Conservation (phyloP, 768 basidiomycete species). For the Hypsizygus marmoreus region DNA sequence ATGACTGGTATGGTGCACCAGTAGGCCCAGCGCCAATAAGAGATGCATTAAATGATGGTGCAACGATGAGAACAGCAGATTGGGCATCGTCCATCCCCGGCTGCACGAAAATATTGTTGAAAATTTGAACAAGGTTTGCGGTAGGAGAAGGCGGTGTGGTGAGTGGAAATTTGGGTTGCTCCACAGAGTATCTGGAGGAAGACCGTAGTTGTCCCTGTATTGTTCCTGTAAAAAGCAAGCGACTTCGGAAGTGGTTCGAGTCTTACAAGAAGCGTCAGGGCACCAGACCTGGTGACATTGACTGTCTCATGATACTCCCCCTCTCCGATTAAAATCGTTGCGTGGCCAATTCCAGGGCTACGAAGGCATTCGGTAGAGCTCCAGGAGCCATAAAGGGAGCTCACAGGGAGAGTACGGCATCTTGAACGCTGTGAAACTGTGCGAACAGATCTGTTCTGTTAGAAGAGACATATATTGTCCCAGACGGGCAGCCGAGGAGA, state of each 20-base stretch:
- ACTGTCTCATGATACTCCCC: conserved; percentile 64
- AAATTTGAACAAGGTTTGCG: conserved; percentile 58
- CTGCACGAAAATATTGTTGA: conserved; percentile 46
- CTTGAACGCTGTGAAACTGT: conserved; percentile 51
- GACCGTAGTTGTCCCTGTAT: conserved; percentile 53
- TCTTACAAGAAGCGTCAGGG: conserved; percentile 57
- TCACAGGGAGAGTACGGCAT: conserved; percentile 58
- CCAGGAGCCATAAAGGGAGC: conserved; percentile 15
- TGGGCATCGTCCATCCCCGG: conserved; percentile 54
- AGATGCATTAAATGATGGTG: conserved; percentile 56
- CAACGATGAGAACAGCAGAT: conserved; percentile 59
- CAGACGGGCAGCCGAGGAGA: conserved; percentile 53
- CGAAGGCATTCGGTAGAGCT: neutral
- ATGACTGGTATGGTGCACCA: conserved; percentile 52
- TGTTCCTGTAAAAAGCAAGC: conserved; percentile 4
- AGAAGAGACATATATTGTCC: conserved; percentile 60
- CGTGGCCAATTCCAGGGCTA: conserved; percentile 43
- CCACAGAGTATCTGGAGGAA: conserved; percentile 30
- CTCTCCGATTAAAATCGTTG: conserved; percentile 54
- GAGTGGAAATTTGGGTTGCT: conserved; percentile 28
- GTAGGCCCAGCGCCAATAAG: conserved; percentile 62
- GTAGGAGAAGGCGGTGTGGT: conserved; percentile 50
- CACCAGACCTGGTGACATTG: conserved; percentile 54
- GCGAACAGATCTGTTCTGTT: conserved; percentile 43
- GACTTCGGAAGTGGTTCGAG: neutral